phyloP scores from a whole-genome alignment of 106 monocot genomes.

The Alisma plantagoaquatica region DNA sequence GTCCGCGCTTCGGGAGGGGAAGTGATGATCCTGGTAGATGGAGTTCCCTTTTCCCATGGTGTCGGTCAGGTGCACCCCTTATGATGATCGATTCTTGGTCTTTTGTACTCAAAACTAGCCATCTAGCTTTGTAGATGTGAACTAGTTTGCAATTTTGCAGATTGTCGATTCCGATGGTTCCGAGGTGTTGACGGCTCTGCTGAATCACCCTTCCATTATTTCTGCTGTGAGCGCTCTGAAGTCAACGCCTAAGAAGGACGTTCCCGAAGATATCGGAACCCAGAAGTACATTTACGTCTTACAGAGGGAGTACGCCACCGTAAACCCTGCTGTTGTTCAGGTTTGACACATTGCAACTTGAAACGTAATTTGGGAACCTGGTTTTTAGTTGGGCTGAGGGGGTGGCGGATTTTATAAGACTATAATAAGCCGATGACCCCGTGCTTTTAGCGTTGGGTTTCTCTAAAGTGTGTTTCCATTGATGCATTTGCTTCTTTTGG shows the following conservation, averaged over 20 bases:
- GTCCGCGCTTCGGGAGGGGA: no score
- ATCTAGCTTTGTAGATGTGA: no score
- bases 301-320: slow-evolving; percentile 84
- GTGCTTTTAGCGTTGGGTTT: neutral
- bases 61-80: neutral
- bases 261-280: slow-evolving; percentile 5
- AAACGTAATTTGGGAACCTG: neutral
- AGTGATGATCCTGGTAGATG: slow-evolving; percentile 35
- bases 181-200: slow-evolving; percentile 8
- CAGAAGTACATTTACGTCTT: slow-evolving; percentile 75
- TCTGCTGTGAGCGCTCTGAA: slow-evolving; percentile 46
- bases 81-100: neutral
- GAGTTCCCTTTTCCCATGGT: slow-evolving; percentile 10
- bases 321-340: slow-evolving; percentile 55
- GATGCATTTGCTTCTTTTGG: neutral
- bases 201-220: slow-evolving; percentile 48
- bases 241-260: slow-evolving; percentile 24
- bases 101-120: neutral
- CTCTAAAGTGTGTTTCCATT: neutral
- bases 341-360: slow-evolving; percentile 11
- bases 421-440: neutral
- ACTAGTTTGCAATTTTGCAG: no score
- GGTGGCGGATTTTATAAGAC: neutral
- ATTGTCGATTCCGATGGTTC: no score
- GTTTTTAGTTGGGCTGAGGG: neutral